phyloP scores from a whole-genome alignment of 495 filamentous ascomycete genomes.

The Aspergillus bertholletiae region DNA sequence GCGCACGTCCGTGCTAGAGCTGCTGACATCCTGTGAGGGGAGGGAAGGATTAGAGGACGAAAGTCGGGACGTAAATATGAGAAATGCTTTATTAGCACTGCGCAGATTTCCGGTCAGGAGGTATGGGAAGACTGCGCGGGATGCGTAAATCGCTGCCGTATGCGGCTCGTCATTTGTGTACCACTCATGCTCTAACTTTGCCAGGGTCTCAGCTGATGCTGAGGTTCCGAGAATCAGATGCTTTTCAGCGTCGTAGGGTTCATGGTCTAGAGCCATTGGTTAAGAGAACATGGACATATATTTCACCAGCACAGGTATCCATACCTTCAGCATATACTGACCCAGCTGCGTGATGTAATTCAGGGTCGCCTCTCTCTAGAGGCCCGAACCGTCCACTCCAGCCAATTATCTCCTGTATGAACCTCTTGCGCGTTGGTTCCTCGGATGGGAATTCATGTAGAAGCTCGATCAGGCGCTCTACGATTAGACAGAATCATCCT shows the following conservation, averaged over 20 bases:
- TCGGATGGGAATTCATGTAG: conserved; percentile 75
- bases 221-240: conserved; percentile 88
- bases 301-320: not conserved
- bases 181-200: conserved; percentile 86
- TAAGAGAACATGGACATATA: not conserved
- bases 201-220: conserved; percentile 77
- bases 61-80: conserved; percentile 74
- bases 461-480: conserved; percentile 56
- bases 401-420: conserved; percentile 80
- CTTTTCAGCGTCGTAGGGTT: conserved; percentile 86
- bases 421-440: conserved; percentile 89
- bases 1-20: conserved; percentile 65
- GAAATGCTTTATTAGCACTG: conserved; percentile 76
- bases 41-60: conserved; percentile 64
- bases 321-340: conserved; percentile 78
- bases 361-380: conserved; percentile 88
- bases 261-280: conserved; percentile 56
- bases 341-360: conserved; percentile 90
- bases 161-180: conserved; percentile 85
- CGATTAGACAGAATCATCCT: conserved; percentile 3
- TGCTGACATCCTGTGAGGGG: conserved; percentile 76
- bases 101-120: conserved; percentile 87
- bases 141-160: conserved; percentile 84
- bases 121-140: conserved; percentile 87
- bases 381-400: conserved; percentile 86